Evolutionary conservation across 2,329 filamentous ascomycete species (phyloP).

Genomic region (Fusarium xyrophilum): DNA sequence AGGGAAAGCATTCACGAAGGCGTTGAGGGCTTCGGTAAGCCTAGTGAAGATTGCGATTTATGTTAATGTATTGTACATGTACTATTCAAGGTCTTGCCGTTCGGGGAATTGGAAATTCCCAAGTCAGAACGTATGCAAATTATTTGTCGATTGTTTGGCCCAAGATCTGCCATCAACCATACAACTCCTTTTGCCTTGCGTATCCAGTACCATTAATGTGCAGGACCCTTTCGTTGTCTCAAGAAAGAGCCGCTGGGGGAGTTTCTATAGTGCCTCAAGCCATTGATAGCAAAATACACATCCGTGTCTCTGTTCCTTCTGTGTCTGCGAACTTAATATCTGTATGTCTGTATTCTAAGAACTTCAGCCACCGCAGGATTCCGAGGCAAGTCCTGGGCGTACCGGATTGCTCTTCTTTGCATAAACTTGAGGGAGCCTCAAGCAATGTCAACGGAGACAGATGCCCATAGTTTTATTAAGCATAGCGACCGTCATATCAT

Average conservation of each 20-base stretch:
- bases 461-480: conserved; percentile 76
- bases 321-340: no score
- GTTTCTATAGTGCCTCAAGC: not conserved
- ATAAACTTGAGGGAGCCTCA: not conserved
- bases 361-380: no score
- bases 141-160: not conserved
- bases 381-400: not conserved
- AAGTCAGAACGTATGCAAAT: conserved; percentile 29
- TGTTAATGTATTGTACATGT: conserved; percentile 32
- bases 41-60: conserved; percentile 9
- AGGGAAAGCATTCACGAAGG: conserved; percentile 23
- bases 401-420: not conserved
- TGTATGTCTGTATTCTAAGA: not conserved
- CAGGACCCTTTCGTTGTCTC: not conserved
- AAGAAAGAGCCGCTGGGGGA: not conserved
- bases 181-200: not conserved
- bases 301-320: not conserved
- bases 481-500: conserved; percentile 74
- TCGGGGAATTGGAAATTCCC: not conserved
- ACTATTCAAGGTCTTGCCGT: conserved; percentile 3
- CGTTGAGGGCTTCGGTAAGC: conserved; percentile 30
- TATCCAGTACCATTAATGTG: conserved; percentile 19
- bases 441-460: conserved; percentile 56
- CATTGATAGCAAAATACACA: not conserved
- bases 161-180: not conserved